Conservation (phyloP, 495 filamentous ascomycete species). For the Patellaria atrata region DNA sequence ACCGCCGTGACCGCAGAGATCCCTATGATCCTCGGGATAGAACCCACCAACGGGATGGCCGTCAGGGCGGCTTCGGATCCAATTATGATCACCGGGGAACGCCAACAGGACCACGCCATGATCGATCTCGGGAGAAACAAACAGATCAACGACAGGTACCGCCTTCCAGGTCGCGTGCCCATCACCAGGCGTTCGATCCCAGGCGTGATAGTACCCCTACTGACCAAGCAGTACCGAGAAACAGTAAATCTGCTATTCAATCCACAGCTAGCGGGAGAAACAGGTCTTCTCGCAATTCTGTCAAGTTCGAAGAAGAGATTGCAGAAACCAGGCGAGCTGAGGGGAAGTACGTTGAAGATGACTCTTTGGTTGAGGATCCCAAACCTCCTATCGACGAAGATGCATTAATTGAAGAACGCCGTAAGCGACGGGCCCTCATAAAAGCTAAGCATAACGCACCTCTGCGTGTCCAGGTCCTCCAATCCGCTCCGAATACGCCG, state of each 20-base stretch:
- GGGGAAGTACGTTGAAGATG: not conserved
- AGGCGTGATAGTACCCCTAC: not conserved
- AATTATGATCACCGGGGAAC: not conserved
- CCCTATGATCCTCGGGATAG: conserved; percentile 19
- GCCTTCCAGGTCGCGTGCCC: not conserved
- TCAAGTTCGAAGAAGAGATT: conserved; percentile 3
- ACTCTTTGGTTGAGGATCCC: not conserved
- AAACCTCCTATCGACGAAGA: conserved; percentile 47
- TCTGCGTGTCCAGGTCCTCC: conserved; percentile 62
- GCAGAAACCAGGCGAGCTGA: conserved; percentile 15
- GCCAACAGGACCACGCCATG: conserved; percentile 12
- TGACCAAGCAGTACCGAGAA: not conserved
- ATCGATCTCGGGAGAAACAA: conserved; percentile 37
- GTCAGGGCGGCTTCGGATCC: not conserved
- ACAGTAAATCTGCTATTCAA: not conserved
- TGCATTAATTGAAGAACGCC: conserved; percentile 69
- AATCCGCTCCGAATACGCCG: conserved; percentile 41
- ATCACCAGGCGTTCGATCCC: not conserved
- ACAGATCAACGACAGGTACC: conserved; percentile 50
- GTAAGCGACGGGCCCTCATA: conserved; percentile 75
- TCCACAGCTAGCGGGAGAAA: not conserved
- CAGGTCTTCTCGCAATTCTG: not conserved
- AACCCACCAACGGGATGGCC: conserved; percentile 2
- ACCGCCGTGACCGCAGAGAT: conserved; percentile 15
- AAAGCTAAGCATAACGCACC: conserved; percentile 64